A percentile compares a stretch with the other conserved stretches of the same genome.
Evolutionary conservation across 2,329 filamentous ascomycete species (phyloP).

Genomic region (Beauveria varroae): DNA sequence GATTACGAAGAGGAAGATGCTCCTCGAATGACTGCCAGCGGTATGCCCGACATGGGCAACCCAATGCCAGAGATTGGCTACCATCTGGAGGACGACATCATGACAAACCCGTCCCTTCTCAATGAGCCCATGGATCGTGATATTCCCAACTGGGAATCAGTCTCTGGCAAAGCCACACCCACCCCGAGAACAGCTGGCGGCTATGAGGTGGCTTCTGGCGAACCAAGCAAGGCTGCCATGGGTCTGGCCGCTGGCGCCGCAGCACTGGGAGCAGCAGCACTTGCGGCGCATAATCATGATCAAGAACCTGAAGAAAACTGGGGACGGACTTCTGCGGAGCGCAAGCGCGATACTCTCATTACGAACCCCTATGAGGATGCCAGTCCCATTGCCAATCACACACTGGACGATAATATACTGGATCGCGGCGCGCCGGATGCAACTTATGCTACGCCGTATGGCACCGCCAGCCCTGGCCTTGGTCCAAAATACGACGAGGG

Average conservation of each 20-base stretch:
- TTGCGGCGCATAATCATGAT: slow-evolving; percentile 39
- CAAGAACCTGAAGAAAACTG: slow-evolving; percentile 56
- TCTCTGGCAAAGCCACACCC: slow-evolving; percentile 50
- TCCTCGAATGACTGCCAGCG: slow-evolving; percentile 58
- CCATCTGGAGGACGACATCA: slow-evolving; percentile 53
- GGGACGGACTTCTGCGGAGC: slow-evolving; percentile 53
- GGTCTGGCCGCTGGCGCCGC: slow-evolving; percentile 48
- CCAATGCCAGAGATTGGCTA: slow-evolving; percentile 75
- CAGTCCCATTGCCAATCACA: slow-evolving; percentile 53
- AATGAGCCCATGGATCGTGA: slow-evolving; percentile 57
- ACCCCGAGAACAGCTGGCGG: slow-evolving; percentile 23
- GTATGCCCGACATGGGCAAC: slow-evolving; percentile 59
- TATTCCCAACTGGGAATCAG: slow-evolving; percentile 32
- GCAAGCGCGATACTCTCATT: slow-evolving; percentile 57
- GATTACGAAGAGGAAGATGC: slow-evolving; percentile 37
- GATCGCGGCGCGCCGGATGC: slow-evolving; percentile 29
- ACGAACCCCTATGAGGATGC: slow-evolving; percentile 62
- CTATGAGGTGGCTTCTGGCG: slow-evolving; percentile 19
- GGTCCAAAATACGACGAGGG: slow-evolving; percentile 71
- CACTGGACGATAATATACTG: slow-evolving; percentile 43
- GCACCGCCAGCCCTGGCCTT: slow-evolving; percentile 49
- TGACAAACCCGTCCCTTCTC: slow-evolving; percentile 79
- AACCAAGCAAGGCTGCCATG: slow-evolving; percentile 29
- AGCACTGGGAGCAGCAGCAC: slow-evolving; percentile 41
- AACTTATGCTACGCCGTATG: slow-evolving; percentile 37